Evolutionary conservation across 495 filamentous ascomycete species (phyloP).

Genomic region (Penicillium atrosanguineum): DNA sequence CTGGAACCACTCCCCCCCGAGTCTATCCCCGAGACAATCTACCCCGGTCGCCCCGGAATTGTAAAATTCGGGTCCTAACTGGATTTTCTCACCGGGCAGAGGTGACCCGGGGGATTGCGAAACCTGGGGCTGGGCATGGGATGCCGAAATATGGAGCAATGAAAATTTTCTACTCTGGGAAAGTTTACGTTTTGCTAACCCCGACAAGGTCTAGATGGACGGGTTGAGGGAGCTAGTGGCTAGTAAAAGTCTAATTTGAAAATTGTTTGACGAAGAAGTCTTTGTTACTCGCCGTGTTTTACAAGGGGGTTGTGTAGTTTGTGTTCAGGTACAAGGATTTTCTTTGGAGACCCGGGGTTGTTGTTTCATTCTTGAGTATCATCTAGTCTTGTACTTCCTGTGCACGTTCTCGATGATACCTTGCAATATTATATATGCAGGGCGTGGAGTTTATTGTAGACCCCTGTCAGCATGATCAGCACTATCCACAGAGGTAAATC

Average conservation of each 20-base stretch:
- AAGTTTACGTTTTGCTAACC: too few relatives aligned
- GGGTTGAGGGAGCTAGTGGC: background rate
- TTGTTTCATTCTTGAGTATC: background rate
- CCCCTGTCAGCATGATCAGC: background rate
- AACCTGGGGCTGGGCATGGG: background rate
- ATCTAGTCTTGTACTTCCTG: background rate
- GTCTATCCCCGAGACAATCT: background rate
- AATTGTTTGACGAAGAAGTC: background rate
- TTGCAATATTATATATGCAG: background rate
- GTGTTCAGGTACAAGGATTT: too few relatives aligned
- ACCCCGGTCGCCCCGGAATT: constrained; percentile 4
- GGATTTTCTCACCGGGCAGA: constrained; percentile 10
- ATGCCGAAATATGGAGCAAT: background rate
- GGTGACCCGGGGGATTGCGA: background rate
- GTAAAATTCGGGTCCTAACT: constrained; percentile 3
- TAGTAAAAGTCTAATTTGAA: background rate
- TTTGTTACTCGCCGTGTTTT: background rate
- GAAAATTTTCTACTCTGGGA: background rate
- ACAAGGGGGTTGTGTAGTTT: background rate
- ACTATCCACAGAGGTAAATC: background rate
- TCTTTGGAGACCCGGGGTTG: background rate
- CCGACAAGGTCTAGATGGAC: background rate
- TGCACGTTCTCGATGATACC: background rate
- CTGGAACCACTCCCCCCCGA: background rate
- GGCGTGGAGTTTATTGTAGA: background rate